Percentiles rank a stretch among this genome's conserved stretches.
Evolutionary conservation across 768 basidiomycete genomes (phyloP).

Genomic region (Mycena chlorophos): DNA sequence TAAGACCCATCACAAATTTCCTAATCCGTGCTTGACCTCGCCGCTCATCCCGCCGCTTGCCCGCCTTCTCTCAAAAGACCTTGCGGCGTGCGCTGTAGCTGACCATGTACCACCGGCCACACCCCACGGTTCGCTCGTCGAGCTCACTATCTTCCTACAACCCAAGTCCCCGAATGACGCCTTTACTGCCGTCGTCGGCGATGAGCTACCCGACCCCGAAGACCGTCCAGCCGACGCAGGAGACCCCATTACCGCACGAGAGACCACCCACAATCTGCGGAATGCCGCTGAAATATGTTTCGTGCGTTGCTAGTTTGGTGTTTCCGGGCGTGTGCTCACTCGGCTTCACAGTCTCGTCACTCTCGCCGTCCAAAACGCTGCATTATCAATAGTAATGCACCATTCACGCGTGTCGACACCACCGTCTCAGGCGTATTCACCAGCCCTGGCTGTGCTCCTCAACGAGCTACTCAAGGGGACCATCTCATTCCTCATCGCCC

Average conservation of each 20-base stretch:
- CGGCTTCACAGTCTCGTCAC: constrained; percentile 61
- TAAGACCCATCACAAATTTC: no score
- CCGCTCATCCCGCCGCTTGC: no score
- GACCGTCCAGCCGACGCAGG: constrained; percentile 36
- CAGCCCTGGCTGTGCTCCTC: constrained; percentile 90
- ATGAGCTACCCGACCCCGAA: constrained; percentile 43
- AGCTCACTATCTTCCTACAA: constrained; percentile 35
- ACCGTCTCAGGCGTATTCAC: constrained; percentile 79
- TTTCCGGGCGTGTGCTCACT: constrained; percentile 9
- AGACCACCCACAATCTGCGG: constrained; percentile 60
- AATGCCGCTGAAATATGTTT: constrained; percentile 77
- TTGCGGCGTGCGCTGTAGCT: no score
- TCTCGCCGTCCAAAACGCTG: constrained; percentile 92
- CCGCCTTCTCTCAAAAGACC: no score
- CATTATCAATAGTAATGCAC: constrained; percentile 96
- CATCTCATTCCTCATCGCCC: constrained; percentile 90
- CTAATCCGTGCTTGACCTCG: no score
- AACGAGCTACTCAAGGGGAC: constrained; percentile 93
- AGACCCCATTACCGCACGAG: constrained; percentile 34
- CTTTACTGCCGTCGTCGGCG: constrained; percentile 51
- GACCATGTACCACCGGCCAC: constrained; percentile 65
- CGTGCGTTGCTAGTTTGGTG: constrained; percentile 47
- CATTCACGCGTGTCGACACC: constrained; percentile 92
- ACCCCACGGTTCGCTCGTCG: constrained; percentile 56
- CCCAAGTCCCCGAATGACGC: constrained; percentile 46